phyloP scores from a whole-genome alignment of 2,329 filamentous ascomycete species.

The Hypoxylon sp. region DNA sequence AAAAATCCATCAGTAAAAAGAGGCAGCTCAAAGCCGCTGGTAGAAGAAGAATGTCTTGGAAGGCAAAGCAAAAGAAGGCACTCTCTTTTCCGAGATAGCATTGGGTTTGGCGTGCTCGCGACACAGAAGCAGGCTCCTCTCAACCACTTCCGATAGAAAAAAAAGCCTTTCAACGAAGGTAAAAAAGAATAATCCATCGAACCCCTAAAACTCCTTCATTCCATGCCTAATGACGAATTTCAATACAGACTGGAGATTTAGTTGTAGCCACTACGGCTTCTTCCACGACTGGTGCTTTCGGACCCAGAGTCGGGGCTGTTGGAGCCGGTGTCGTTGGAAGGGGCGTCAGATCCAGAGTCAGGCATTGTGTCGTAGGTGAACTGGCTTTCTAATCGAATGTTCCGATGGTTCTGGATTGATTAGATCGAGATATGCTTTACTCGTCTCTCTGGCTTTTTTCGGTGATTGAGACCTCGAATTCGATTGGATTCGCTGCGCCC shows the following conservation, averaged over 20 bases:
- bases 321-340: slow-evolving; percentile 46
- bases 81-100: slow-evolving; percentile 4
- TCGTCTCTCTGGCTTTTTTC: not conserved
- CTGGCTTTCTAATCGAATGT: not conserved
- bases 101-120: not conserved
- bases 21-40: not conserved
- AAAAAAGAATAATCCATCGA: slow-evolving; percentile 16
- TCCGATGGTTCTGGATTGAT: not conserved
- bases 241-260: slow-evolving; percentile 29
- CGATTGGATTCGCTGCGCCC: not conserved
- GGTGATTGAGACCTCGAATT: not conserved
- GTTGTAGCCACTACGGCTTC: slow-evolving; percentile 52
- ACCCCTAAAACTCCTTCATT: slow-evolving; percentile 29
- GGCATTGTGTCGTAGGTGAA: slow-evolving; percentile 44
- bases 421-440: not conserved
- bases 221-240: slow-evolving; percentile 18
- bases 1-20: not conserved
- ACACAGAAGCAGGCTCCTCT: not conserved
- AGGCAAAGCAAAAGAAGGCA: not conserved
- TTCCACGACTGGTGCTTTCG: slow-evolving; percentile 42
- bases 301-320: slow-evolving; percentile 38
- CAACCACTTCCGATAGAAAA: not conserved
- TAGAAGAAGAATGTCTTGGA: slow-evolving; percentile 6
- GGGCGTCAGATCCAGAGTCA: slow-evolving; percentile 48
- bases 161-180: slow-evolving; percentile 3